Conservation (phyloP, 129 eudicot species). For the Deinandra increscens region DNA sequence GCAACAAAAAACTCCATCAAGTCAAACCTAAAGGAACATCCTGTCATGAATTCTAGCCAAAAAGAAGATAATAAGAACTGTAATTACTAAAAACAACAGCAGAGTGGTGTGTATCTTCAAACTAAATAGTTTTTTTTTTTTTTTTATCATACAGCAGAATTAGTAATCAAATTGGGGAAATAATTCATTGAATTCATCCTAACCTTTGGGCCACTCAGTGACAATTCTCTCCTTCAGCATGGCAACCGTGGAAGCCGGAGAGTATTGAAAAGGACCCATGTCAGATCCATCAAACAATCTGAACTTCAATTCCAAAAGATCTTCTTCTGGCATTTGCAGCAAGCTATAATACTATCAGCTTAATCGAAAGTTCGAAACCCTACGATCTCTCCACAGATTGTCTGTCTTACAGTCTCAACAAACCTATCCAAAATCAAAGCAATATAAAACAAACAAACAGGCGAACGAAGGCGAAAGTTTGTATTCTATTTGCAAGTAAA, state of each 20-base stretch:
- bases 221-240: slow-evolving; percentile 81
- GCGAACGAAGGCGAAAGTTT: no score
- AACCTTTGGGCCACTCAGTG: slow-evolving; percentile 94
- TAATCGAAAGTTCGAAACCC: background rate
- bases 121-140: background rate
- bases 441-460: no score
- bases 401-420: background rate
- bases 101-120: background rate
- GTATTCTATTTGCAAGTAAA: no score
- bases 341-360: background rate
- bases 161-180: no score
- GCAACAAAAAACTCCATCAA: no score
- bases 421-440: no score
- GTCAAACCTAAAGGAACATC: no score
- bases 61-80: background rate
- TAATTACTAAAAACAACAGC: background rate
- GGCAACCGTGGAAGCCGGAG: slow-evolving; percentile 72
- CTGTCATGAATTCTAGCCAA: no score
- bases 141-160: background rate
- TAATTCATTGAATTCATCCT: background rate
- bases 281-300: slow-evolving; percentile 86
- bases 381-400: background rate
- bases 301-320: slow-evolving; percentile 78
- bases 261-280: slow-evolving; percentile 81
- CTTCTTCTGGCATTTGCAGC: slow-evolving; percentile 87